These are phyloP conservation scores for Anaeromyces robustus DNA, from an alignment of 192 early-diverging fungal genomes.

Conservation along the genomic window DNA sequence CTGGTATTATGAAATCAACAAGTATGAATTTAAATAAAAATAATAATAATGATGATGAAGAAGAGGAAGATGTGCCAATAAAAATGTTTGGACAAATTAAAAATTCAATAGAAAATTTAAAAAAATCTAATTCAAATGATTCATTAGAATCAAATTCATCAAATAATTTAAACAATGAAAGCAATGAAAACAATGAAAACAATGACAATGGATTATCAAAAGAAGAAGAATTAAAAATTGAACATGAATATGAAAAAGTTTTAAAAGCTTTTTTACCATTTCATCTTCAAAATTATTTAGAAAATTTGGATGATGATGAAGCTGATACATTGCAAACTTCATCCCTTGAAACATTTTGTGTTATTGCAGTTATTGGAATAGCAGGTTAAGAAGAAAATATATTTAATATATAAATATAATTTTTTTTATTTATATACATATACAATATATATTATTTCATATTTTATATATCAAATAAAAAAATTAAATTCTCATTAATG, in stretches of 20 bases:
- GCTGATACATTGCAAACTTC: neutral
- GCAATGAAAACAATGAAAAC: no score
- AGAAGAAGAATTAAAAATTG: neutral
- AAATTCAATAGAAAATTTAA: neutral
- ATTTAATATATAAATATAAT: no score
- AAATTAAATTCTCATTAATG: no score
- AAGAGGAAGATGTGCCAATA: neutral
- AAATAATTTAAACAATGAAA: no score
- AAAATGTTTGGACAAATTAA: neutral
- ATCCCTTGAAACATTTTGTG: neutral
- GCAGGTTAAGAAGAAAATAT: no score
- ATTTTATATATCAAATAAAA: no score
- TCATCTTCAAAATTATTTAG: neutral
- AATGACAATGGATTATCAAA: neutral
- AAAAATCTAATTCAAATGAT: neutral
- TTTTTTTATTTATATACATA: no score
- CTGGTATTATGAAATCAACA: no score
- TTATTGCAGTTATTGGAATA: neutral
- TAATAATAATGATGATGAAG: neutral
- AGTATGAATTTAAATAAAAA: neutral
- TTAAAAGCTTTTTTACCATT: neutral
- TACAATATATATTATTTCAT: no score
- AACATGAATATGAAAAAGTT: neutral
- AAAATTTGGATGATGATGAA: neutral
- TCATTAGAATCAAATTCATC: neutral